These are phyloP conservation scores for Tricholoma flavovirens DNA, from an alignment of 768 basidiomycete species.

Conservation along the genomic window DNA sequence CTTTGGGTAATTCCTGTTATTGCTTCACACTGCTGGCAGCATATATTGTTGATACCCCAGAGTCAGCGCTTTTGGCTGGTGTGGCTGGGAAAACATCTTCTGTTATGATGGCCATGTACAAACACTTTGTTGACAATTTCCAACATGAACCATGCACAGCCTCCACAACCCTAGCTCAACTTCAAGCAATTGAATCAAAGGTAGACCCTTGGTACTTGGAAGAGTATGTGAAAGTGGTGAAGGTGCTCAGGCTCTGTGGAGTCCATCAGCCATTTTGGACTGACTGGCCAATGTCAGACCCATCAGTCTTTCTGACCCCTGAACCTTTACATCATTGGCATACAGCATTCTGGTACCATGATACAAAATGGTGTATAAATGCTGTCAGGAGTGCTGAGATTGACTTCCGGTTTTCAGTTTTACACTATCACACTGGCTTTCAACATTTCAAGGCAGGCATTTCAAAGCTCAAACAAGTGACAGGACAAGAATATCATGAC, in stretches of 20 bases:
- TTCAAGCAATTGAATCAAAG: constrained; percentile 7
- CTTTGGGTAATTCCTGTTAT: constrained; percentile 15
- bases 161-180: constrained; percentile 13
- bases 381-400: too few species aligned
- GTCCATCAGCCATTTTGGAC: constrained; percentile 29
- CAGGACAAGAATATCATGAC: constrained; percentile 12
- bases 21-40: constrained; percentile 24
- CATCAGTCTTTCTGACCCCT: too few species aligned
- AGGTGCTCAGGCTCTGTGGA: constrained; percentile 21
- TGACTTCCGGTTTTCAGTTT: too few species aligned
- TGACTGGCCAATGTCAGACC: too few species aligned
- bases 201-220: constrained; percentile 21
- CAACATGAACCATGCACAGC: constrained; percentile 17
- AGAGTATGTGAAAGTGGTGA: constrained; percentile 17
- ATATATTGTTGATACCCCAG: constrained; percentile 26
- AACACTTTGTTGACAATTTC: constrained; percentile 25
- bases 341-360: too few species aligned
- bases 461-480: neutral
- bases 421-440: too few species aligned
- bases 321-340: too few species aligned
- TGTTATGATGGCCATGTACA: constrained; percentile 22
- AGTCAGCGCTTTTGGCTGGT: constrained; percentile 23
- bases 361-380: too few species aligned
- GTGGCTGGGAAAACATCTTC: constrained; percentile 25
- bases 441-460: too few species aligned